These are phyloP conservation scores for Linanthus parryae DNA, from an alignment of 148 eudicot genomes.

Conservation along the genomic window DNA sequence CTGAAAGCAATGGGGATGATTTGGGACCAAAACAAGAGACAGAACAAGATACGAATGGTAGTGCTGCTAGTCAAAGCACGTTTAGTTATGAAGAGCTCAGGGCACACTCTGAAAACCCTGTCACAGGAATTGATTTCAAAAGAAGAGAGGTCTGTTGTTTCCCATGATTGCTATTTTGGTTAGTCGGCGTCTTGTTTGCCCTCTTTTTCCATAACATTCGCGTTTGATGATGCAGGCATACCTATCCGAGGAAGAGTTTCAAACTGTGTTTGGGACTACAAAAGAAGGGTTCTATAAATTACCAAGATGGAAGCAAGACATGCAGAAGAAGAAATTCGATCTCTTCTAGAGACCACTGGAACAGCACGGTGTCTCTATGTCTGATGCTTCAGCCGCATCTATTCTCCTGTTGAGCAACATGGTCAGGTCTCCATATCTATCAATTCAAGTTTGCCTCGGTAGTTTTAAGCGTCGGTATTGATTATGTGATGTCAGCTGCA, in stretches of 20 bases:
- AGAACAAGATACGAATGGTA: slow-evolving; percentile 48
- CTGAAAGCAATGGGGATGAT: slow-evolving; percentile 40
- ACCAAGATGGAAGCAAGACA: slow-evolving; percentile 98
- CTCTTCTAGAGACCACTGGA: slow-evolving; percentile 50
- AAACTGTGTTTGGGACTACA: slow-evolving; percentile 50
- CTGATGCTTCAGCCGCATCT: too few relatives aligned
- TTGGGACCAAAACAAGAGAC: slow-evolving; percentile 40
- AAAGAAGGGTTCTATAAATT: slow-evolving; percentile 79
- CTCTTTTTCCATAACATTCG: not conserved
- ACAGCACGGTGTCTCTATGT: slow-evolving; percentile 3
- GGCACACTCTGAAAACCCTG: slow-evolving; percentile 84
- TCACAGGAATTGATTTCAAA: slow-evolving; percentile 88
- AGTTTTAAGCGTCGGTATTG: slow-evolving; percentile 12
- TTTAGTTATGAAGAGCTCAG: slow-evolving; percentile 73
- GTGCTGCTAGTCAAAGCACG: slow-evolving; percentile 53
- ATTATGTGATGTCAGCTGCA: slow-evolving; percentile 11
- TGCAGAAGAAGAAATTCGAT: slow-evolving; percentile 83
- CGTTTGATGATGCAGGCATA: slow-evolving; percentile 53
- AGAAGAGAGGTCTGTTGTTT: slow-evolving; percentile 80
- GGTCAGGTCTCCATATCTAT: slow-evolving; percentile 3
- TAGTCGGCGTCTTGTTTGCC: not conserved
- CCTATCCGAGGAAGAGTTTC: slow-evolving; percentile 84
- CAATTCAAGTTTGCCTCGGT: not conserved
- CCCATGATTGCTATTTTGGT: not conserved
- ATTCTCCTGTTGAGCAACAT: slow-evolving; percentile 6